Conservation (phyloP, 441 rosid genomes). For the California macrophylla region DNA sequence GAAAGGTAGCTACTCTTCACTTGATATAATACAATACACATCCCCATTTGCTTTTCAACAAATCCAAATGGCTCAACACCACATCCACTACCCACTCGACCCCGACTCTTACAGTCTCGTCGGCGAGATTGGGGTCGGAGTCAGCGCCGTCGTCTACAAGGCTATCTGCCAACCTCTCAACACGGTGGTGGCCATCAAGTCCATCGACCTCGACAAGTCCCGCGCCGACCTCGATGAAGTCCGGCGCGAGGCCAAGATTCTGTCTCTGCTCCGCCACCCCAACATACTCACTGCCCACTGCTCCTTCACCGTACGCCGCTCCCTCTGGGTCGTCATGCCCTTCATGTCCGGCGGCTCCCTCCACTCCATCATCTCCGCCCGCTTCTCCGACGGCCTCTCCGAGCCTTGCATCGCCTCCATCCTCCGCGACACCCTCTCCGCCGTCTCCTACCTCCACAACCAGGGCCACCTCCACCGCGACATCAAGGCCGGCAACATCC, state of each 20-base stretch:
- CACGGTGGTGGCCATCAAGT: constrained; percentile 56
- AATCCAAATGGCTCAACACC: constrained; percentile 27
- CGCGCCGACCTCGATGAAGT: constrained; percentile 50
- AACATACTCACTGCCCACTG: constrained; percentile 68
- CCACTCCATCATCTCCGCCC: constrained; percentile 56
- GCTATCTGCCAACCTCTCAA: constrained; percentile 55
- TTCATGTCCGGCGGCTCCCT: constrained; percentile 79
- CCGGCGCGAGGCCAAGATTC: constrained; percentile 60
- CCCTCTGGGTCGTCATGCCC: constrained; percentile 92
- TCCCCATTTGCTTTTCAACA: background rate
- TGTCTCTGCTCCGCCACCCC: constrained; percentile 69
- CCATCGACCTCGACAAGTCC: constrained; percentile 64
- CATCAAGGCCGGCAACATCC: constrained; percentile 68
- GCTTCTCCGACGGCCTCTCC: constrained; percentile 46
- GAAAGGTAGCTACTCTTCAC: too few relatives aligned
- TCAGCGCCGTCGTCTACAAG: constrained; percentile 68
- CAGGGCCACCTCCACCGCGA: constrained; percentile 73
- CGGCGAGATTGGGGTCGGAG: constrained; percentile 61
- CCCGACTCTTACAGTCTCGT: constrained; percentile 45
- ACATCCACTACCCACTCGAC: constrained; percentile 50
- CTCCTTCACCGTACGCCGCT: constrained; percentile 57
- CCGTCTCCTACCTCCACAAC: constrained; percentile 60
- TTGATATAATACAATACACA: too few relatives aligned
- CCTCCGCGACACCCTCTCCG: constrained; percentile 56
- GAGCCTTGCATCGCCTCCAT: constrained; percentile 62